Evolutionary conservation across 1,284 basidiomycete species (phyloP), one percentile per base, ranked within the genome.

Genomic region (Ganoderma lucidum): DNA sequence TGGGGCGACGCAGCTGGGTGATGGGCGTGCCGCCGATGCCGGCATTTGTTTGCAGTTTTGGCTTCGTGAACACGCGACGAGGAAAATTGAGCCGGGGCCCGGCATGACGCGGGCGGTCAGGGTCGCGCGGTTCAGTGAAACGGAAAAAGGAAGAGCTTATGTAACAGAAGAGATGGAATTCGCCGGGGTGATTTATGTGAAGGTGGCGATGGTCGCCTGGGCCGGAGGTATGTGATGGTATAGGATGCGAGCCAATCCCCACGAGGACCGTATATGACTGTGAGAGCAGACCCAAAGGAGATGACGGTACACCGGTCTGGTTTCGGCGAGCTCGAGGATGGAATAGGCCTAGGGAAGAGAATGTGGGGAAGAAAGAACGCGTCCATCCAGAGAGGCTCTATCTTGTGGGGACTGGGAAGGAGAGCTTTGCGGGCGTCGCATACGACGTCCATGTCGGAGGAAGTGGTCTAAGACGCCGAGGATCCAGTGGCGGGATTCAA

Each of bases 21-120:
- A 56, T 30, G 30, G 53, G 32, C 30, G 30, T 32, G 30, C 28
- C 53, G 53, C 53, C 30, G 6, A 19, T 35, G 32, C 53, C 53
- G 53, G 53, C 30, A 56, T 14, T 15, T 30, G 32, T 32, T 56
- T 56, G 28, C 23, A 51, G 32, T 56, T 56, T 56, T 56, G 32
- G 17, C 30, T 56, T 56, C 53, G 53, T 35, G 53, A 32, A 19
- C 53, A 32, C 53, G 53, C 53, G 53, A 56, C 53, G 28, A 4
- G 30, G 15, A 56, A 56, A 56, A 56, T 56, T 56, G 53, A 56
- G 48, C 23, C 23, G 48, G 48, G 48, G 10, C 48, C 30, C 53
- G 53, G 53, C 30, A 56, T 56, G 53, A 56, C 53, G 53, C 53
- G 30, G 53, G 30, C 30, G 15, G 53, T 35, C 53, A 56, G 53